Conservation (phyloP, 768 basidiomycete genomes). For the Suillus paluster region DNA sequence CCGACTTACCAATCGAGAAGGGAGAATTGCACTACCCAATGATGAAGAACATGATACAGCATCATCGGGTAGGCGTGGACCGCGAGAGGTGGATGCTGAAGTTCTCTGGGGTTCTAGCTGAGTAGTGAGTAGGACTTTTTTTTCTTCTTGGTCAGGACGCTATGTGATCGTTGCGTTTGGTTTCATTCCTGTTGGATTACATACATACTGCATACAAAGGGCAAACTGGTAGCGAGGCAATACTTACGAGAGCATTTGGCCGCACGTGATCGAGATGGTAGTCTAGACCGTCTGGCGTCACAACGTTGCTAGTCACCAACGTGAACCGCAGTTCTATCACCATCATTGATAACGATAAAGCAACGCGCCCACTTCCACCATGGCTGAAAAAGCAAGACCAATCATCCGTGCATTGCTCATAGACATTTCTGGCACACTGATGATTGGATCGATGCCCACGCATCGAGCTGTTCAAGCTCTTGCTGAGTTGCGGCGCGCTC, state of each 20-base stretch:
- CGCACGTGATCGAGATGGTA: background rate
- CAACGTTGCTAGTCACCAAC: no score
- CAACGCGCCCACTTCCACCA: slow-evolving; percentile 9
- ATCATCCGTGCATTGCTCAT: slow-evolving; percentile 57
- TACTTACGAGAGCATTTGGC: no score
- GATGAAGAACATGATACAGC: slow-evolving; percentile 25
- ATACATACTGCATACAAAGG: background rate
- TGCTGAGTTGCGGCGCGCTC: slow-evolving; percentile 32
- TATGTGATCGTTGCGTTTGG: background rate
- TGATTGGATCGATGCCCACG: slow-evolving; percentile 55
- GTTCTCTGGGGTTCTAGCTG: slow-evolving; percentile 39
- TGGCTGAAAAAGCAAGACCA: slow-evolving; percentile 33
- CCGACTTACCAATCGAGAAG: slow-evolving; percentile 24
- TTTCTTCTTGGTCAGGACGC: background rate
- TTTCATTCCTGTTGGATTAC: background rate
- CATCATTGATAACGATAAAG: background rate
- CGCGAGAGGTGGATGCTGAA: slow-evolving; percentile 50
- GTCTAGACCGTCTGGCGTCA: no score
- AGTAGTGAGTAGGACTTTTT: background rate
- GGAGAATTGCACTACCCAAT: slow-evolving; percentile 47
- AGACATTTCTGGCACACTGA: slow-evolving; percentile 71
- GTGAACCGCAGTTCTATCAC: no score
- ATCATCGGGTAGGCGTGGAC: slow-evolving; percentile 16
- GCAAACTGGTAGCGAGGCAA: no score
- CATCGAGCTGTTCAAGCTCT: slow-evolving; percentile 43